phyloP scores from a whole-genome alignment of 192 early-diverging fungal species.

The Entrophospora sp. region DNA sequence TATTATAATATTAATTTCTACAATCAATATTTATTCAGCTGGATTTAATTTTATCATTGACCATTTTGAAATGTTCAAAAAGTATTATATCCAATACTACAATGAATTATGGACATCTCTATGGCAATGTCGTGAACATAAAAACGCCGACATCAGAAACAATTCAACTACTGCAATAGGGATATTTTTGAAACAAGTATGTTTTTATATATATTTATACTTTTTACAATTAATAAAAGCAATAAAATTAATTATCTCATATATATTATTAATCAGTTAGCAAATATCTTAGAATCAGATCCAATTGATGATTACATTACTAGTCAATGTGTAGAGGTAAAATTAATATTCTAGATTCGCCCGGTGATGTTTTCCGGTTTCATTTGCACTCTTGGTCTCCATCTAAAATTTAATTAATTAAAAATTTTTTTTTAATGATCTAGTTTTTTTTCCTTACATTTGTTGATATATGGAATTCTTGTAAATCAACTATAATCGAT shows the following conservation, averaged over 20 bases:
- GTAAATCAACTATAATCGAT: slow-evolving; percentile 28
- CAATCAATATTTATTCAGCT: neutral
- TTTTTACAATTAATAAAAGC: neutral
- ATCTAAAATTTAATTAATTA: too few relatives aligned
- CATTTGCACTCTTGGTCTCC: too few relatives aligned
- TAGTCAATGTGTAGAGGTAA: too few relatives aligned
- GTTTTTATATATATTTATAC: neutral
- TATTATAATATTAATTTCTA: neutral
- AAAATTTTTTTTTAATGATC: too few relatives aligned
- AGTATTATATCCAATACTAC: neutral
- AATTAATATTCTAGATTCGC: too few relatives aligned
- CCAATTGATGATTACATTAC: too few relatives aligned
- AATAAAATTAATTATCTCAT: neutral
- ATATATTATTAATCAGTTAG: slow-evolving; percentile 5
- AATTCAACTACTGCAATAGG: neutral
- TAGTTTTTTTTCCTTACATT: slow-evolving; percentile 44
- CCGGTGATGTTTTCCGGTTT: too few relatives aligned
- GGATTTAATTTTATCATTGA: neutral
- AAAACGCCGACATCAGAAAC: neutral
- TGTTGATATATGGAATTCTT: slow-evolving; percentile 14
- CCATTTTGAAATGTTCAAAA: neutral
- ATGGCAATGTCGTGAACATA: slow-evolving; percentile 1
- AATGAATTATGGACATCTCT: neutral
- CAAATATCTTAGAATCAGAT: too few relatives aligned
- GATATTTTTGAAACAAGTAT: slow-evolving; percentile 27